Percentiles rank a stretch among this genome's conserved stretches.
Evolutionary conservation across 2,329 filamentous ascomycete species (phyloP).

Genomic region (Exophiala mesophila): DNA sequence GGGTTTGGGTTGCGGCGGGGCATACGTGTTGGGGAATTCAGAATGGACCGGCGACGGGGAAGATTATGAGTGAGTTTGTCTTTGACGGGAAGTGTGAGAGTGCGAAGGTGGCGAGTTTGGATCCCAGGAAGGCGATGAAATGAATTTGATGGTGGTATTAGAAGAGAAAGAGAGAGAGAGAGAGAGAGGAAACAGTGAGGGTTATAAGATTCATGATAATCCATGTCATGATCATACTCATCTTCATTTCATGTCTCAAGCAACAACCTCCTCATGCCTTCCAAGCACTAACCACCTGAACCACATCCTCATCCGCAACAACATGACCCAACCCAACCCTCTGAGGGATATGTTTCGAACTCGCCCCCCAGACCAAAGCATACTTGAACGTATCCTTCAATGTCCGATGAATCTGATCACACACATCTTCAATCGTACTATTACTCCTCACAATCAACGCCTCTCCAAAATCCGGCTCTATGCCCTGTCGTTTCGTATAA

Average conservation of each 20-base stretch:
- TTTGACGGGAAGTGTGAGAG: conserved; percentile 67
- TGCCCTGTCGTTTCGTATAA: conserved; percentile 93
- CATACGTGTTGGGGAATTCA: conserved; percentile 99
- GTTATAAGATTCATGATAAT: not conserved
- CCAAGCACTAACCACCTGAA: conserved; percentile 52
- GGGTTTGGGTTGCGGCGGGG: conserved; percentile 75
- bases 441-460: conserved; percentile 87
- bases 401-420: conserved; percentile 86
- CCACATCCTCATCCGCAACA: conserved; percentile 66
- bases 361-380: conserved; percentile 94
- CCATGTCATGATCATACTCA: not conserved
- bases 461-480: conserved; percentile 83
- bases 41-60: conserved; percentile 84
- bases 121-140: conserved; percentile 57
- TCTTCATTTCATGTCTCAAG: too few relatives aligned
- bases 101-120: conserved; percentile 60
- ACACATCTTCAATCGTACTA: conserved; percentile 92
- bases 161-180: too few relatives aligned
- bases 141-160: not conserved
- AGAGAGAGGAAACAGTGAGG: too few relatives aligned
- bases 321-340: conserved; percentile 79
- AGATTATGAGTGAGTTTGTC: conserved; percentile 72
- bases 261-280: too few relatives aligned
- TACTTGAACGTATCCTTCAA: conserved; percentile 99
- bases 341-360: conserved; percentile 90